Percentiles rank a stretch among this genome's conserved stretches.
These are phyloP conservation scores for Apiospora malaysiana DNA, from an alignment of 2,329 filamentous ascomycete genomes.

Conservation along the genomic window DNA sequence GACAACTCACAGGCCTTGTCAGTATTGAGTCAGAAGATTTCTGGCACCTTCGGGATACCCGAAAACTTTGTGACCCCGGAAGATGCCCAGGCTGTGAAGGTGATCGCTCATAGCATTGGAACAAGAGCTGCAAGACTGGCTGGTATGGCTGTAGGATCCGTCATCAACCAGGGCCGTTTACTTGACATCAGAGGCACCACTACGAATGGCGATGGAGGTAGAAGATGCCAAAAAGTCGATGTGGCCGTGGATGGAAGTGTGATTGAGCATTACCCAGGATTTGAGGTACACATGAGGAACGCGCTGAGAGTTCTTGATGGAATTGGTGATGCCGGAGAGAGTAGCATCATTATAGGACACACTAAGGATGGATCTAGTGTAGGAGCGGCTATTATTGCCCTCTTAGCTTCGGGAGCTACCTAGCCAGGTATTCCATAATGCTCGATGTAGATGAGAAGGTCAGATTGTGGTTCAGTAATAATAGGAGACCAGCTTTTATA, in stretches of 20 bases:
- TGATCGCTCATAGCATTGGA: not conserved
- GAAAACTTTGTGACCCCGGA: not conserved
- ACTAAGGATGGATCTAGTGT: not conserved
- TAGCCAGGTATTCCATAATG: too few relatives aligned
- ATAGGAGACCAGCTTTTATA: too few relatives aligned
- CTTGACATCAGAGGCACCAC: not conserved
- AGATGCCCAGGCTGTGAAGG: not conserved
- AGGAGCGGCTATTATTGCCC: not conserved
- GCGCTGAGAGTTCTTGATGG: not conserved
- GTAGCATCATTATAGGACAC: not conserved
- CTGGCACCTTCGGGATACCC: not conserved
- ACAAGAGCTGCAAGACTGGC: not conserved
- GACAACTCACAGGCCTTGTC: not conserved
- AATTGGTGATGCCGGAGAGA: not conserved
- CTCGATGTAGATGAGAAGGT: too few relatives aligned
- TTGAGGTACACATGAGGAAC: not conserved
- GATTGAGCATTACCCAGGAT: not conserved
- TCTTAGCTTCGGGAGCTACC: not conserved
- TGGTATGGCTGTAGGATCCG: not conserved
- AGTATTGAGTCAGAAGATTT: not conserved
- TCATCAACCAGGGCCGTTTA: not conserved
- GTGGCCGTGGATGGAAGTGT: not conserved
- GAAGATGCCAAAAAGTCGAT: not conserved
- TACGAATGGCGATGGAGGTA: not conserved
- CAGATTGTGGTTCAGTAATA: too few relatives aligned